Base-by-base conservation (phyloP, 208 protist genomes). In the Trichomonas tenax region DNA sequence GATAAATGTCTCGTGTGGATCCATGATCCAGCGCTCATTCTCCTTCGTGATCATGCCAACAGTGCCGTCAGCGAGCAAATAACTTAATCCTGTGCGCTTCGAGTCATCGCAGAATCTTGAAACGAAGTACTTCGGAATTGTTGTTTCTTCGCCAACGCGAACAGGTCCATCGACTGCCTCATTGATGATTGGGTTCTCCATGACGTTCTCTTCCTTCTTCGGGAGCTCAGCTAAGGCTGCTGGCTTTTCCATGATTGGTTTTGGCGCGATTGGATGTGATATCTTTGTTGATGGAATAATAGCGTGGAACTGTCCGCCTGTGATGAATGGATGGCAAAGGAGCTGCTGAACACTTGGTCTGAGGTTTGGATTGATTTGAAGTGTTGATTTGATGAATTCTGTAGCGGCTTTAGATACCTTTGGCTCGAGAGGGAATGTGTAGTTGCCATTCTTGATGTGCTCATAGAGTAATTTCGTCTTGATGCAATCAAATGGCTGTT, bases 11-110 rank as follows among this genome's bases (percentile, higher is more conserved):
- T 89, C 31, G 72, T 97, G 96, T 21, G 97, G 96, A 96, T 98
- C 97, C 97, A 98, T 98, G 44, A 99, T 97, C 51, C 99, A 98
- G 96, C 99, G 99, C 14, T 98, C 99, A 49, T 97, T 97, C 97
- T 99, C 99, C 97, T 99, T 99, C 97, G 99, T 99, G 97, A 98
- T 98, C n/a, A 98, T 98, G n/a, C 99, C 99, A 95, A 98, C 98
- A 49, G 98, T 97, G 21, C 98, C 98, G 97, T 98, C 98, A 96
- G 96, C 98, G n/a, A 99, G 97, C 46, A 98, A 82, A 97, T 99
- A 99, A 40, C 98, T 98, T 34, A 99, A 96, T 46, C 99, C 99
- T 97, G 99, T 99, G 97, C 99, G 99, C 89, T 97, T 97, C 26
- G 98, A 48, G 23, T 89, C 40, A 89, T 89, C 82, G 40, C 82